Evolutionary conservation across 495 filamentous ascomycete species (phyloP), one percentile per base, ranked within the genome.

Genomic region (Glonium stellatum): DNA sequence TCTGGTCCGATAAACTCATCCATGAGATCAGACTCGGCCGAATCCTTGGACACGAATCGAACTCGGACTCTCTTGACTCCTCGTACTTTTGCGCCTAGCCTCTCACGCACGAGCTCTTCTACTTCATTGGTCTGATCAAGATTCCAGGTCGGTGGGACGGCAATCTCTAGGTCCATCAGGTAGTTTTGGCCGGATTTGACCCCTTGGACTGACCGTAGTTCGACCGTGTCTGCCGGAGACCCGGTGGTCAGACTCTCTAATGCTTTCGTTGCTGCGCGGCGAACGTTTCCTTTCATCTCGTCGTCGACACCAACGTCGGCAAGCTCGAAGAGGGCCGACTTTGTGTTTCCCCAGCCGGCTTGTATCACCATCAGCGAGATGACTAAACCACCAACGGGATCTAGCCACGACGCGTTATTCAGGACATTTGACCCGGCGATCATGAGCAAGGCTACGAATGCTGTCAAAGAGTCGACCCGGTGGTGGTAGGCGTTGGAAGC

Each of bases 401-500:
- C 95, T 46, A 97, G 80, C 90, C 91, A 97, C 47, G 84, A 79
- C 42, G 90, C 89, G 64, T 92, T 84, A 25, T 82, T 76, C 39
- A 96, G 81, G 51, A 96, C 72, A 71, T 96, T 92, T n/a, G 89
- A 88, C 34, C 90, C 92, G 27, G 87, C 82, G 67, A 98, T 96
- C 18, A 87, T 90, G 51, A 85, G 73, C 13, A 98, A 79, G 11
- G 93, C 93, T 53, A 97, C 93, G 63, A 98, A 87, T 51, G 90
- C 89, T 0, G 93, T 97, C 22, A 97, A 80, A 52, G 89, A 95
- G 72, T 98, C 93, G 68, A 98, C 85, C 51, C 93, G 88, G 77
- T 98, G 93, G 73, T 98, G 93, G 62, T 95, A 80, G 4, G 93
- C 93, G 71, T 98, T 98, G 51, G 90, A 95, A 21, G 92, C 90